These are phyloP conservation scores for Sicyos baderoa DNA, from an alignment of 306 rosid species.

Conservation along the genomic window DNA sequence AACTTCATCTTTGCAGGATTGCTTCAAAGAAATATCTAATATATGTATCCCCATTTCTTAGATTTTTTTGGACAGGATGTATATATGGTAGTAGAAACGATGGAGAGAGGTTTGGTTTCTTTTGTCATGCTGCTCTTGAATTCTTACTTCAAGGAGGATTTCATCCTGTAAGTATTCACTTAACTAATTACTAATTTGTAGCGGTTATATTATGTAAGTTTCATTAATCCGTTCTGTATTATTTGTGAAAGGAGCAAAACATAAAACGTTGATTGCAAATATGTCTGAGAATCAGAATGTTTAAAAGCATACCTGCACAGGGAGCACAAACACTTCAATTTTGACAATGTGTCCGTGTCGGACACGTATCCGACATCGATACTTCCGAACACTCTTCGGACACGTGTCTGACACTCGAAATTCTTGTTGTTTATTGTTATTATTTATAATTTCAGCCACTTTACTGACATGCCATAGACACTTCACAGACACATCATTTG, in stretches of 20 bases:
- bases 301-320: no score
- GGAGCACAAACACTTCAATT: no score
- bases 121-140: slow-evolving; percentile 91
- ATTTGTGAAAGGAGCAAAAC: background rate
- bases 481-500: no score
- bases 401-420: no score
- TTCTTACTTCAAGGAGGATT: slow-evolving; percentile 73
- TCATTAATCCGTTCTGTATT: slow-evolving; percentile 1
- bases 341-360: no score
- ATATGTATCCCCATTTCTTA: slow-evolving; percentile 25
- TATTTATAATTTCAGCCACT: no score
- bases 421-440: no score
- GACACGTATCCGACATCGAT: no score
- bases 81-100: slow-evolving; percentile 86
- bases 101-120: slow-evolving; percentile 81
- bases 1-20: background rate
- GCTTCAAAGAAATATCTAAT: background rate
- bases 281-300: background rate
- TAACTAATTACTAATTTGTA: slow-evolving; percentile 1
- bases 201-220: background rate
- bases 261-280: background rate
- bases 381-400: no score
- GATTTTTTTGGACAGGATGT: slow-evolving; percentile 58
- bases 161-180: slow-evolving; percentile 69
- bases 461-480: no score